Percentiles rank a stretch among this genome's conserved stretches.
phyloP scores from a whole-genome alignment of 257 asterid species.

The Jaltomata sinuosa region DNA sequence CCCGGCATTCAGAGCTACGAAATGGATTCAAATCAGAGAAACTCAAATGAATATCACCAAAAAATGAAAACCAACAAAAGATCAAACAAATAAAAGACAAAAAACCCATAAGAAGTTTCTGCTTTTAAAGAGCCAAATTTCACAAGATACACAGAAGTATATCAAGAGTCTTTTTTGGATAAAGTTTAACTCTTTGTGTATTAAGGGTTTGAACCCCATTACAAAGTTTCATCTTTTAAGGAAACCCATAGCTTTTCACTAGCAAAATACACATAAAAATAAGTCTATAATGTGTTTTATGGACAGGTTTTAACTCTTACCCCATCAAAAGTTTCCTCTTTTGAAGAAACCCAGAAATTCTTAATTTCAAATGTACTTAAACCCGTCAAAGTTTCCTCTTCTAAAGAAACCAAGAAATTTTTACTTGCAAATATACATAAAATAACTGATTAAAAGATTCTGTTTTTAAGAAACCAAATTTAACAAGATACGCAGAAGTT shows the following conservation, averaged over 20 bases:
- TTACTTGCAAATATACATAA: not conserved
- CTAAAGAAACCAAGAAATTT: not conserved
- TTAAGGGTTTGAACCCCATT: not conserved
- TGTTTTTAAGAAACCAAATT: no score
- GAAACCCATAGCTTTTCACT: not conserved
- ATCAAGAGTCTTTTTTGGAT: not conserved
- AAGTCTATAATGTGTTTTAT: not conserved
- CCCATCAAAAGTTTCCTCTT: not conserved
- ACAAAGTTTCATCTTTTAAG: not conserved
- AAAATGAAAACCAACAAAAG: not conserved
- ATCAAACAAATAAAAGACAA: not conserved
- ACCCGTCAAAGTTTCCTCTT: not conserved
- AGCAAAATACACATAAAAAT: not conserved
- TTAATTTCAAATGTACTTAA: not conserved
- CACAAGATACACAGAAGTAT: not conserved
- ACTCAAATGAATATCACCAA: not conserved
- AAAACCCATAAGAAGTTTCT: not conserved
- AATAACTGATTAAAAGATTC: not conserved
- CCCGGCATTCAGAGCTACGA: constrained; percentile 55
- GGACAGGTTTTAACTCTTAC: not conserved
- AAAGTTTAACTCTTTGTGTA: not conserved
- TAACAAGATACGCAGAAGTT: no score
- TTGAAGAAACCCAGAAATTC: not conserved
- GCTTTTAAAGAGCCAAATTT: not conserved
- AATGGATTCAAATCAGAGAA: constrained; percentile 1